Evolutionary conservation across 768 basidiomycete genomes (phyloP).

Genomic region (Suillus sp.): DNA sequence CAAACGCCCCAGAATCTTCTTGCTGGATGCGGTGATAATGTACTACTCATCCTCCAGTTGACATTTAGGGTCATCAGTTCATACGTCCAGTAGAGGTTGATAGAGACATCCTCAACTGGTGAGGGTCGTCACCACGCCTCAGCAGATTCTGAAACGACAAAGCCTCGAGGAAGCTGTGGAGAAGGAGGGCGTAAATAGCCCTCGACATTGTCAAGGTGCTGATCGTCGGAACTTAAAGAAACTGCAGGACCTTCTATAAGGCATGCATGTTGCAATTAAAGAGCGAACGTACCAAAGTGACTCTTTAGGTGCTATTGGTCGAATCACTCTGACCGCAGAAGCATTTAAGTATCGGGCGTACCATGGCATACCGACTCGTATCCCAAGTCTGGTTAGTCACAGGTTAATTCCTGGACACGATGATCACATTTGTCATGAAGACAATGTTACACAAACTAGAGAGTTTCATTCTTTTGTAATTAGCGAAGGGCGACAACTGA

Average conservation of each 20-base stretch:
- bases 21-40: conserved; percentile 65
- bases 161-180: conserved; percentile 60
- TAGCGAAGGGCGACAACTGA: no score
- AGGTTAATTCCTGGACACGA: conserved; percentile 18
- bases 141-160: conserved; percentile 12
- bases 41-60: conserved; percentile 40
- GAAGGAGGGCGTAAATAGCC: conserved; percentile 54
- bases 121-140: conserved; percentile 13
- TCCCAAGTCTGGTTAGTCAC: conserved; percentile 47
- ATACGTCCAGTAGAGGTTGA: conserved; percentile 31
- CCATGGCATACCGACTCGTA: conserved; percentile 39
- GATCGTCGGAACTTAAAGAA: conserved; percentile 58
- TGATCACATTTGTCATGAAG: no score
- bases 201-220: conserved; percentile 55
- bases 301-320: conserved; percentile 40
- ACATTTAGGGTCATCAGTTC: conserved; percentile 12
- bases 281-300: background rate
- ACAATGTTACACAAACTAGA: no score
- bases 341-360: conserved; percentile 56
- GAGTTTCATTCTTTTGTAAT: no score
- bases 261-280: conserved; percentile 26
- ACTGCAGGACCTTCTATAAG: conserved; percentile 48
- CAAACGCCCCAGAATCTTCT: conserved; percentile 58
- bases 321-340: conserved; percentile 46
- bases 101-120: conserved; percentile 40